Evolutionary conservation across 1,284 basidiomycete species (phyloP), one percentile per base, ranked within the genome.

Genomic region (Melanopsichium pennsylvanicum): DNA sequence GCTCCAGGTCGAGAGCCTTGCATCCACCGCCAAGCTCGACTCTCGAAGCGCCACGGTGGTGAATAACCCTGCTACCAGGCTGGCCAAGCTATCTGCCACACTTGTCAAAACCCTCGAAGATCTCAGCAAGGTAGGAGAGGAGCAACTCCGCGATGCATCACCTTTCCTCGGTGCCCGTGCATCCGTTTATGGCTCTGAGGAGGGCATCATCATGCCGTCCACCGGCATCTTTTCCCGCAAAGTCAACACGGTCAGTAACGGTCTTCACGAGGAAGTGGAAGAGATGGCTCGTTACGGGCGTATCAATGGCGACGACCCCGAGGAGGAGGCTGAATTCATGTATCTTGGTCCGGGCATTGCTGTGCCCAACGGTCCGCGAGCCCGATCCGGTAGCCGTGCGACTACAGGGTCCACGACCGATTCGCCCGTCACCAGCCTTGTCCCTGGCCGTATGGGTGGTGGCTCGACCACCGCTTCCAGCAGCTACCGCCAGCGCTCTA

Each of bases 311-410:
- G 49, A 42, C 11, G 39, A 40, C 12, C 27, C 51, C 18, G 59
- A 67, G 16, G 69, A 51, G 41, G 60, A 66, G 15, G 48, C 51
- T 29, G 72, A 70, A 18, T 70, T 74, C 44, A 74, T 76, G 70
- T 76, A 69, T 35, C 57, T 74, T 12, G 73, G 73, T 10, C 75
- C 75, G 16, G 75, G 71, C 31, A 64, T 76, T 13, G 68, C 62
- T 12, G 75, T 74, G 27, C 74, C 74, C 9, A 74, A 75, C 26
- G 74, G 74, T 0, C 72, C 72, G 4, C 42, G 71, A 4, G 46
- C 66, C 4, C 32, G 60, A 22, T 60, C 57, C 12, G 52, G 35
- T 37, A 51, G 52, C 32, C 50, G 52, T 11, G 34, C 68, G 5
- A 52, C 56, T 0, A 16, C 41, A 15, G 48, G 44, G 12, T 57